Base-by-base conservation (phyloP, 106 monocot genomes). In the Agapanthus africanus region DNA sequence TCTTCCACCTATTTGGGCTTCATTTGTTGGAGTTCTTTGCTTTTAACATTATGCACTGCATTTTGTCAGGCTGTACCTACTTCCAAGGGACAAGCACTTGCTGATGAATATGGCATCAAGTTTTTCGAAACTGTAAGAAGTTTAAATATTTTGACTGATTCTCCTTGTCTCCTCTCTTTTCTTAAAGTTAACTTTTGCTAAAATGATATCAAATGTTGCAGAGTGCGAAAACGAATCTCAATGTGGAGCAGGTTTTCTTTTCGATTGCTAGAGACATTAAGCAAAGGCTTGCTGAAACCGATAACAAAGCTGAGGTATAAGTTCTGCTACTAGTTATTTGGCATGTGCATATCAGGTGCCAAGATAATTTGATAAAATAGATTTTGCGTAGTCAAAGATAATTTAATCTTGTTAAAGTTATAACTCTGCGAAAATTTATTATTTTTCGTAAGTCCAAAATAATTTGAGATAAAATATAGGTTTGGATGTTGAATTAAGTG, bases 191-290 rank as follows among this genome's bases (percentile, higher is more conserved):
- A 9, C 14, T 42, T 37, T 11, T 44, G 16, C 15, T 60, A 27
- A 11, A 16, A 19, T 47, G 19, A 25, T 4, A 66, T 18, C 33
- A 27, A 37, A 6, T 27, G 66, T 11, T 41, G 30, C 85, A 85
- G 85, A 86, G 86, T 68, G 86, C 86, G 54, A 86, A 86, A 67
- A 86, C 86, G 52, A 86, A 86, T 59, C 72, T 86, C 16, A 86
- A 86, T 31, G 86, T 86, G 37, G 86, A 86, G 72, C 72, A 86
- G 36, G 86, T 86, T 74, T 86, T 86, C 86, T 86, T 86, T 79
- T 82, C 86, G 41, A 79, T 86, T 23, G 86, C 82, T 30, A 79
- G 82, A 77, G 86, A 86, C 50, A 86, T 86, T 40, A 86, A 86
- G 73, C 86, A 86, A 63, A 86, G 86, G 62, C 78, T 86, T 34